phyloP scores from a whole-genome alignment of 2,329 filamentous ascomycete species.

The Fusarium tuaranense region DNA sequence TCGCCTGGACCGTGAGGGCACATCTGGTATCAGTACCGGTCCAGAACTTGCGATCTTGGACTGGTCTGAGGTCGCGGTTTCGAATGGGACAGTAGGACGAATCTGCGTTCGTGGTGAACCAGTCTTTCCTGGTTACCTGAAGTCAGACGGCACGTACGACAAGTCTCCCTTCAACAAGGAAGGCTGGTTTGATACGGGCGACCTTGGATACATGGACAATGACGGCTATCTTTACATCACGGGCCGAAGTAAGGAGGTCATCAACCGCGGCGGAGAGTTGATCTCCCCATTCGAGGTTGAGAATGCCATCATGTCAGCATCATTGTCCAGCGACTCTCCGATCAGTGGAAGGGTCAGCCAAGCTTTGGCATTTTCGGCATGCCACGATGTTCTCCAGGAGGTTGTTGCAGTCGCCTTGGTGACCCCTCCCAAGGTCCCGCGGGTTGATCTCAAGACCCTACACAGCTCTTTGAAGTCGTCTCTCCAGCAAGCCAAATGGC shows the following conservation, averaged over 20 bases:
- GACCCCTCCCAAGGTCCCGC: slow-evolving; percentile 55
- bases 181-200: slow-evolving; percentile 68
- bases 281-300: slow-evolving; percentile 71
- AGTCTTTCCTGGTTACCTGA: slow-evolving; percentile 63
- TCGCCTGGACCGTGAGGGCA: slow-evolving; percentile 62
- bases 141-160: slow-evolving; percentile 55
- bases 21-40: slow-evolving; percentile 64
- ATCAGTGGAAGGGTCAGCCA: slow-evolving; percentile 61
- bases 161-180: slow-evolving; percentile 58
- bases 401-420: slow-evolving; percentile 66
- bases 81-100: slow-evolving; percentile 54
- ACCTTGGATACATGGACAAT: slow-evolving; percentile 63
- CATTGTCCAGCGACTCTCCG: slow-evolving; percentile 54
- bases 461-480: slow-evolving; percentile 60
- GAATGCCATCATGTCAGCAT: slow-evolving; percentile 63
- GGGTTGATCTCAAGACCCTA: slow-evolving; percentile 61
- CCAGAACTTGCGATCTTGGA: slow-evolving; percentile 64
- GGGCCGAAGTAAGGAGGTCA: slow-evolving; percentile 67
- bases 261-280: slow-evolving; percentile 69
- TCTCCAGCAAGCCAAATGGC: slow-evolving; percentile 66
- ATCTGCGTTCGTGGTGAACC: slow-evolving; percentile 65
- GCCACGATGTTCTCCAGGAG: slow-evolving; percentile 66
- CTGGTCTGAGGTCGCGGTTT: slow-evolving; percentile 48
- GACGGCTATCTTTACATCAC: slow-evolving; percentile 67
- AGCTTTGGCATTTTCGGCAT: slow-evolving; percentile 64